Conservation (phyloP, 805 yeast genomes). For the Candida chilensis region DNA sequence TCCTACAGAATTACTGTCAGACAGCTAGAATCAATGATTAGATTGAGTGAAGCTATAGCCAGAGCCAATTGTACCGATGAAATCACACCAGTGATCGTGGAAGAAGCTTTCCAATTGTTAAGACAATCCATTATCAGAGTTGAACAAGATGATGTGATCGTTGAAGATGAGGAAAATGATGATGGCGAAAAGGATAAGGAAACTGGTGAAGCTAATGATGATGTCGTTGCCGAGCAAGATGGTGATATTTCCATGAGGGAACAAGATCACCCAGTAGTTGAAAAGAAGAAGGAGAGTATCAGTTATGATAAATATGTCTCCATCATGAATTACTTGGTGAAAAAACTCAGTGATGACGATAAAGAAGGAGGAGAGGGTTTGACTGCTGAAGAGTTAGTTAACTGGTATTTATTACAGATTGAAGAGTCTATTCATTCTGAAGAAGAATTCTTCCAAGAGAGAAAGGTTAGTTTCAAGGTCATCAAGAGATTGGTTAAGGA, state of each 20-base stretch:
- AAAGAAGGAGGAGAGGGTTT: slow-evolving; percentile 49
- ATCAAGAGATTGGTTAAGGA: slow-evolving; percentile 78
- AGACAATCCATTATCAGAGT: slow-evolving; percentile 90
- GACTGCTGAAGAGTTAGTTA: slow-evolving; percentile 59
- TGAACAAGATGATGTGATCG: slow-evolving; percentile 85
- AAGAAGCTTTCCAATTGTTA: slow-evolving; percentile 85
- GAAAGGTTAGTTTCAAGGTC: slow-evolving; percentile 68
- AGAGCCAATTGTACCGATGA: slow-evolving; percentile 92
- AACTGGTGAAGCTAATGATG: slow-evolving; percentile 3
- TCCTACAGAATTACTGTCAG: slow-evolving; percentile 95
- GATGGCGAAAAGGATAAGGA: slow-evolving; percentile 4
- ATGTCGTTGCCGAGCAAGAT: slow-evolving; percentile 4
- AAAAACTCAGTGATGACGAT: slow-evolving; percentile 48
- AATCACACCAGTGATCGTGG: slow-evolving; percentile 75
- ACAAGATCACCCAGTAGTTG: slow-evolving; percentile 6
- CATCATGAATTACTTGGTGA: slow-evolving; percentile 75
- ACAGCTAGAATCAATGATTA: slow-evolving; percentile 89
- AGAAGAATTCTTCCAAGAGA: slow-evolving; percentile 61
- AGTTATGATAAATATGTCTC: slow-evolving; percentile 81
- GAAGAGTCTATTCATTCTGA: slow-evolving; percentile 67
- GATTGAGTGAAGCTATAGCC: slow-evolving; percentile 94
- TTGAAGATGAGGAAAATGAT: slow-evolving; percentile 43
- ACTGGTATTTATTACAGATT: slow-evolving; percentile 70
- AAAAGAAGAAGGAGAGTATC: slow-evolving; percentile 36
- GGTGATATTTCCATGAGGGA: slow-evolving; percentile 4